Evolutionary conservation across 116 monocot species (phyloP).

Genomic region (Papilionanthe hybrid): DNA sequence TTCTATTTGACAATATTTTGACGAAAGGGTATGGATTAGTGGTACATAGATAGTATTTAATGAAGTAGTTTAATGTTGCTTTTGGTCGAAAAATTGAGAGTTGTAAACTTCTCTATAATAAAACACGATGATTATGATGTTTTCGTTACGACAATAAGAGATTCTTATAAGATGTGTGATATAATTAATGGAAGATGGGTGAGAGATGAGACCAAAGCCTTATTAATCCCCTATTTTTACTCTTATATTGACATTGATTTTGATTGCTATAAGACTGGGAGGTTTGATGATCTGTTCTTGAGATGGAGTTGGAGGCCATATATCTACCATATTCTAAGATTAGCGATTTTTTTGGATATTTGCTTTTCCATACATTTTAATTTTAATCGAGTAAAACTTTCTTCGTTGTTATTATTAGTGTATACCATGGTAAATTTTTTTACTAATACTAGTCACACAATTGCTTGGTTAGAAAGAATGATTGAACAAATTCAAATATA

Average conservation of each 20-base stretch:
- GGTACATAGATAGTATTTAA: background rate
- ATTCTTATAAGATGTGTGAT: constrained; percentile 37
- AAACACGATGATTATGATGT: constrained; percentile 2
- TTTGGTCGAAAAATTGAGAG: background rate
- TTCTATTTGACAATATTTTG: background rate
- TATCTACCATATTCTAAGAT: constrained; percentile 67
- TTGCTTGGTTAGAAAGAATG: background rate
- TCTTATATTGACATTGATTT: constrained; percentile 61
- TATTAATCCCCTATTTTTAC: constrained; percentile 61
- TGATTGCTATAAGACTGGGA: constrained; percentile 69
- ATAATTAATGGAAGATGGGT: constrained; percentile 75
- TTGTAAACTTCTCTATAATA: background rate
- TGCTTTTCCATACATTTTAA: background rate
- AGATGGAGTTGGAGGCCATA: constrained; percentile 86
- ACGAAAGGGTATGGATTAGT: too few species aligned
- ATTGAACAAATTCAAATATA: too few species aligned
- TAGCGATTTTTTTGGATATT: background rate
- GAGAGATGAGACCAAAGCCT: constrained; percentile 37
- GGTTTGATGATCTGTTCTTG: constrained; percentile 65
- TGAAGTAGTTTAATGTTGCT: too few species aligned
- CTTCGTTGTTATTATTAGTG: background rate
- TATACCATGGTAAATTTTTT: background rate
- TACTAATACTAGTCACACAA: background rate
- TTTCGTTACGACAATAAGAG: background rate
- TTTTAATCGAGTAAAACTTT: background rate